A percentile compares a stretch with the other conserved stretches of the same genome.
These are phyloP conservation scores for Talaromyces albobiverticillius DNA, from an alignment of 2,329 filamentous ascomycete species.

Conservation along the genomic window DNA sequence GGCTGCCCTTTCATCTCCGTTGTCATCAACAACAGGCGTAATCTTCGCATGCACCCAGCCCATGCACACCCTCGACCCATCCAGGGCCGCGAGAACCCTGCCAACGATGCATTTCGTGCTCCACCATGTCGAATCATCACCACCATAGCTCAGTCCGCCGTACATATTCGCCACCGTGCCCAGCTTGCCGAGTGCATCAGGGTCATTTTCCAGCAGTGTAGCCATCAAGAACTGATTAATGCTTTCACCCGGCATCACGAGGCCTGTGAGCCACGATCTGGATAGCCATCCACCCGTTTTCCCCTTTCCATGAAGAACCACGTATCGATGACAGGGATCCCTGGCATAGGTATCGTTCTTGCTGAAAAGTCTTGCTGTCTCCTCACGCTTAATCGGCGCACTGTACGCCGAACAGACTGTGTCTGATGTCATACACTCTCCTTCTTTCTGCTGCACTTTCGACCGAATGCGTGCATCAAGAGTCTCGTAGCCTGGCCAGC, in stretches of 20 bases:
- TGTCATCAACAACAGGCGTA: conserved; percentile 28
- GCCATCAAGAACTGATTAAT: conserved; percentile 56
- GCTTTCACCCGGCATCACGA: conserved; percentile 54
- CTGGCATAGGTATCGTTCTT: conserved; percentile 31
- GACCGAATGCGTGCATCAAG: conserved; percentile 36
- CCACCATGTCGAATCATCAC: conserved; percentile 49
- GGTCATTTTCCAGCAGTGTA: conserved; percentile 55
- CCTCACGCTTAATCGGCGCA: background rate
- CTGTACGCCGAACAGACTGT: background rate
- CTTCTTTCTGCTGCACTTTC: conserved; percentile 26
- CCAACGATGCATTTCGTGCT: conserved; percentile 56
- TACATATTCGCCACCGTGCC: conserved; percentile 53
- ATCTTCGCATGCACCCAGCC: conserved; percentile 51
- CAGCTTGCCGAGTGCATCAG: conserved; percentile 45
- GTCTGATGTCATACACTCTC: background rate
- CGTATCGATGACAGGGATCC: conserved; percentile 24
- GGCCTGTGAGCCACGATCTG: conserved; percentile 53
- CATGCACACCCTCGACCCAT: conserved; percentile 50
- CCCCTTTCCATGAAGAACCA: conserved; percentile 25
- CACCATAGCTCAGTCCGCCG: conserved; percentile 53
- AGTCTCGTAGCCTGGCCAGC: conserved; percentile 47
- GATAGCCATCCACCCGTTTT: conserved; percentile 52
- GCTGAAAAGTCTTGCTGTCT: conserved; percentile 12
- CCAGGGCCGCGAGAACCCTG: conserved; percentile 48
- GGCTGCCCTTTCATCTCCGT: conserved; percentile 16